phyloP scores from a whole-genome alignment of 2,329 filamentous ascomycete genomes.

The Aspergillus eucalypticola region DNA sequence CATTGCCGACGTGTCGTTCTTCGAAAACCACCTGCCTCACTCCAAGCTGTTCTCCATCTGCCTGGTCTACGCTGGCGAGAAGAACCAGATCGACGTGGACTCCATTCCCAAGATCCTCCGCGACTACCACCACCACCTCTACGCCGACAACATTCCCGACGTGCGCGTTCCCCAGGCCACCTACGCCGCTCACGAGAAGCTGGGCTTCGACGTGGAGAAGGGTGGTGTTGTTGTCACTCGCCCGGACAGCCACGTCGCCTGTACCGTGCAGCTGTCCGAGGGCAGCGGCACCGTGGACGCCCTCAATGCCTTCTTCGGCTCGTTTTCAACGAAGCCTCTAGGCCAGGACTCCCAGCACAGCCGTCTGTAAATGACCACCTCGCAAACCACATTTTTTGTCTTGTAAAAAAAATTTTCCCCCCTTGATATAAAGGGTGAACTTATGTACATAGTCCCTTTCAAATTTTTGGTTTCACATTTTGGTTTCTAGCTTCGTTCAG shows the following conservation, averaged over 20 bases:
- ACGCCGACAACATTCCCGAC: conserved; percentile 81
- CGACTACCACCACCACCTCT: conserved; percentile 78
- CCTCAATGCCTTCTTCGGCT: conserved; percentile 77
- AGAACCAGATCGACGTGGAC: conserved; percentile 70
- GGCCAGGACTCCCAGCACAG: conserved; percentile 37
- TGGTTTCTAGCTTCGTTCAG: not conserved
- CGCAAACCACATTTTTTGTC: conserved; percentile 16
- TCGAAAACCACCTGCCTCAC: conserved; percentile 83
- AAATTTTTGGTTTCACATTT: not conserved
- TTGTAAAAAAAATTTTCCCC: not conserved
- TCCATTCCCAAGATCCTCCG: conserved; percentile 70
- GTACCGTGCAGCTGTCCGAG: conserved; percentile 71
- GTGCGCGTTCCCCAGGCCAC: conserved; percentile 66
- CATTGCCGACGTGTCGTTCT: conserved; percentile 64
- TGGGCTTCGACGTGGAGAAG: conserved; percentile 71
- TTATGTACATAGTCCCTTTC: not conserved
- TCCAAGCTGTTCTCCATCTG: conserved; percentile 78
- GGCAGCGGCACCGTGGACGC: conserved; percentile 78
- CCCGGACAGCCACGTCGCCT: conserved; percentile 83
- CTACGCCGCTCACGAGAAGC: conserved; percentile 80
- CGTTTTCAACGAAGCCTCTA: conserved; percentile 64
- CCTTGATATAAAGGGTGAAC: not conserved
- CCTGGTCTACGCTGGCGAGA: conserved; percentile 69
- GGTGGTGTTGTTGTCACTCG: conserved; percentile 82
- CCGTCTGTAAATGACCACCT: conserved; percentile 30